Evolutionary conservation across 73 alveolate genomes (phyloP).

Genomic region (Stentor coeruleus): DNA sequence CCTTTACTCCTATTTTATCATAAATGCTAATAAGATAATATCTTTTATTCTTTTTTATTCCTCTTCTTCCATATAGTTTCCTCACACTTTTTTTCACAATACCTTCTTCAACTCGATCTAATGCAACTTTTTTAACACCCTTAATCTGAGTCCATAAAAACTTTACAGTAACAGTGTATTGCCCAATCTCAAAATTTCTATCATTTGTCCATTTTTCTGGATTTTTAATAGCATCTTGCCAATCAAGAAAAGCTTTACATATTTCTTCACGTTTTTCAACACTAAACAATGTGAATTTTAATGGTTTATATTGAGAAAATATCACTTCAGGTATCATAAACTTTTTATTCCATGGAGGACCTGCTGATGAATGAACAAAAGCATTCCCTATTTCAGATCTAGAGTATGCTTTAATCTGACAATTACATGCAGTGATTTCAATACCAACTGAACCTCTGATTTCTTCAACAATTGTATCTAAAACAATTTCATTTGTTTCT

Average conservation of each 20-base stretch:
- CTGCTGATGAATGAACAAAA: constrained; percentile 13
- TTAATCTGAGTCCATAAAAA: constrained; percentile 16
- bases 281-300: neutral
- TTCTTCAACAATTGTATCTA: neutral
- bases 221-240: neutral
- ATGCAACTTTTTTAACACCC: neutral
- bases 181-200: neutral
- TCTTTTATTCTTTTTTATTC: neutral
- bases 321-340: neutral
- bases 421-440: neutral
- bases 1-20: constrained; percentile 21
- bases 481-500: neutral
- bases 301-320: neutral
- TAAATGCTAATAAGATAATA: neutral
- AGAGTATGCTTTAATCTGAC: neutral
- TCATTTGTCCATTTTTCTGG: neutral
- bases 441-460: neutral
- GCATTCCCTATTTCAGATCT: neutral
- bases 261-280: constrained; percentile 6
- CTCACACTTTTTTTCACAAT: constrained; percentile 19
- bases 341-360: constrained; percentile 23
- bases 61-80: constrained; percentile 25
- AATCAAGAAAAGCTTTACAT: neutral
- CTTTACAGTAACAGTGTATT: neutral
- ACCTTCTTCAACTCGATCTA: constrained; percentile 24